phyloP scores from a whole-genome alignment of 257 asterid genomes.

The Petunia secreta region DNA sequence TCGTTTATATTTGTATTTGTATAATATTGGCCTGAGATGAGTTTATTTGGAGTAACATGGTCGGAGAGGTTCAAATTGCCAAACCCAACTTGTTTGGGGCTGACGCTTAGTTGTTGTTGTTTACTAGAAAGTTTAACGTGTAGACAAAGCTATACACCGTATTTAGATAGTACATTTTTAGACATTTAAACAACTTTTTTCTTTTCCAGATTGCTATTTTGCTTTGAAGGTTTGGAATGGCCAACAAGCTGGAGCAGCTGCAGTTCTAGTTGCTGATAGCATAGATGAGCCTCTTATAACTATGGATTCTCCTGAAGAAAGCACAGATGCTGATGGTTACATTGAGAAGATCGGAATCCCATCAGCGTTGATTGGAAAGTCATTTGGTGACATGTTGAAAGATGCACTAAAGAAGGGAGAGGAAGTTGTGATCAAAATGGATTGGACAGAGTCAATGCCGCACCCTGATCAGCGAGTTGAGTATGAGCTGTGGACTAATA shows the following conservation, averaged over 20 bases:
- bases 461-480: constrained; percentile 87
- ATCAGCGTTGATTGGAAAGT: constrained; percentile 66
- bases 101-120: too few species aligned
- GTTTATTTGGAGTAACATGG: too few species aligned
- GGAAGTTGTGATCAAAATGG: constrained; percentile 64
- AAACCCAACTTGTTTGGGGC: too few species aligned
- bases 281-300: constrained; percentile 80
- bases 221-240: constrained; percentile 88
- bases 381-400: constrained; percentile 61
- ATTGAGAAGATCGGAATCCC: constrained; percentile 78
- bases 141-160: background rate
- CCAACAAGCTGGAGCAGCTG: constrained; percentile 89
- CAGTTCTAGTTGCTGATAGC: constrained; percentile 84
- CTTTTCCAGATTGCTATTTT: constrained; percentile 69
- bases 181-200: background rate
- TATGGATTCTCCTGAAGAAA: constrained; percentile 92
- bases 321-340: constrained; percentile 66
- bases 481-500: constrained; percentile 84
- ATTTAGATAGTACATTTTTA: background rate
- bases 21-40: too few species aligned
- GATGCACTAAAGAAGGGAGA: constrained; percentile 53
- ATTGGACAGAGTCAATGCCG: constrained; percentile 92
- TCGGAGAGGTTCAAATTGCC: too few species aligned
- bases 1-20: too few species aligned
- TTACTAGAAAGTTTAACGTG: background rate